Conservation (phyloP, 345 rosid species). For the Eucalyptus pauciflora region DNA sequence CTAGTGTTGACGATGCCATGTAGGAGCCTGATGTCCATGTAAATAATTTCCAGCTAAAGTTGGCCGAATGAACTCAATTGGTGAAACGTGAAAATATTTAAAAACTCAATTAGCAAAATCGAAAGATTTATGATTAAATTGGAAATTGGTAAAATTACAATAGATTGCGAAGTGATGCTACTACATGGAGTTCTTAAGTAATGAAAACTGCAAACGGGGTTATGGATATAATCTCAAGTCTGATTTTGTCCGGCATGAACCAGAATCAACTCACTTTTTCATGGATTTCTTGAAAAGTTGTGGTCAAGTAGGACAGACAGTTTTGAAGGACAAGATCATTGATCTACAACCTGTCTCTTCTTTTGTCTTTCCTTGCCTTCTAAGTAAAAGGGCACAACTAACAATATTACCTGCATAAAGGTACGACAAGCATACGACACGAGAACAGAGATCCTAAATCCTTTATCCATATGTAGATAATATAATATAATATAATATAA, state of each 20-base stretch:
- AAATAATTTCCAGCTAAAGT: rapidly evolving
- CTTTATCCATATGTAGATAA: neutral
- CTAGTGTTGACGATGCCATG: rapidly evolving
- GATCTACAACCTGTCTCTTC: neutral
- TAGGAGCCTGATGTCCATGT: rapidly evolving
- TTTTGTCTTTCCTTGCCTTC: neutral
- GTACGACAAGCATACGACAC: neutral
- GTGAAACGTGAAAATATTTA: rapidly evolving
- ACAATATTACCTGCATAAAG: neutral
- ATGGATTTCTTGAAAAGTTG: neutral
- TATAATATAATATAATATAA: too few species aligned
- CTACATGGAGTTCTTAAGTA: neutral
- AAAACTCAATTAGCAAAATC: rapidly evolving
- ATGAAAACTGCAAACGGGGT: neutral
- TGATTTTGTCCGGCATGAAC: neutral
- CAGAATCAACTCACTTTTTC: neutral
- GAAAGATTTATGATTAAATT: rapidly evolving
- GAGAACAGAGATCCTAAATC: neutral
- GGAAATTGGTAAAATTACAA: too few species aligned
- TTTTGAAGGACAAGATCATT: neutral
- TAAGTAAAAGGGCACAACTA: neutral
- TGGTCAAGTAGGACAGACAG: neutral
- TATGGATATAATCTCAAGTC: neutral
- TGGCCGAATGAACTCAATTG: rapidly evolving
- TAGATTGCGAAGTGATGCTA: neutral